Base-by-base conservation (phyloP, 177 flowering plant species). In the Vitis hybrid region DNA sequence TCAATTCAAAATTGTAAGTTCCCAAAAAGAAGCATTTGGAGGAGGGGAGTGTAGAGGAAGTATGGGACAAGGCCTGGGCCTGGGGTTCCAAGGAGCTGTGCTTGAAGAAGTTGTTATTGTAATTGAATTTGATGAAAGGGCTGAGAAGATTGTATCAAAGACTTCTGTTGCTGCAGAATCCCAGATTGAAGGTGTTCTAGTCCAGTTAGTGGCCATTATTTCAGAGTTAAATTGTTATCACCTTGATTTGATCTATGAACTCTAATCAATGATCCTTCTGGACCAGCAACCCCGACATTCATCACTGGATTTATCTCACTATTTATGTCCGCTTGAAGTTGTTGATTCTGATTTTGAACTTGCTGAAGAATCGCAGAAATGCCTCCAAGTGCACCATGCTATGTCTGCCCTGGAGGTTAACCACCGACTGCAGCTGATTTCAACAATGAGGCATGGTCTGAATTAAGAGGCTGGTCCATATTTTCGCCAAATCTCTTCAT, bases 201-300 rank as follows among this genome's bases (percentile, higher is more conserved):
- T 29, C 93, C 86, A 4, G 81, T 72, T 18, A 81, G 55, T 50
- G 84, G 86, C 84, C 84, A 79, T 72, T 84, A 84, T 74, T 83
- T 81, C 63, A 83, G 64, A 29, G 86, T 74, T 74, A 81, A 71
- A 68, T 66, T 78, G 78, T 60, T 74, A 52, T 72, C 67, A 15
- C 75, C 81, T 74, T 77, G 84, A 78, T 86, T 90, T 71, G 93
- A 82, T 45, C 98, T 93, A 69, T 87, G 89, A 79, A 84, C 78
- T 61, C 91, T 93, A 71, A 87, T 80, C 68, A 86, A 71, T 49
- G 94, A 87, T 70, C 92, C 92, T 72, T 91, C 97, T 39, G 87
- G 76, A 55, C 90, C 91, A 10, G 86, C 81, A 72, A 75, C 86
- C 76, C 93, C 76, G 11, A 88, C 74, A 63, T 79, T 89, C 79